A percentile compares a stretch with the other conserved stretches of the same genome.
Conservation (phyloP, 257 asterid genomes). For the Nemophila menziesii region DNA sequence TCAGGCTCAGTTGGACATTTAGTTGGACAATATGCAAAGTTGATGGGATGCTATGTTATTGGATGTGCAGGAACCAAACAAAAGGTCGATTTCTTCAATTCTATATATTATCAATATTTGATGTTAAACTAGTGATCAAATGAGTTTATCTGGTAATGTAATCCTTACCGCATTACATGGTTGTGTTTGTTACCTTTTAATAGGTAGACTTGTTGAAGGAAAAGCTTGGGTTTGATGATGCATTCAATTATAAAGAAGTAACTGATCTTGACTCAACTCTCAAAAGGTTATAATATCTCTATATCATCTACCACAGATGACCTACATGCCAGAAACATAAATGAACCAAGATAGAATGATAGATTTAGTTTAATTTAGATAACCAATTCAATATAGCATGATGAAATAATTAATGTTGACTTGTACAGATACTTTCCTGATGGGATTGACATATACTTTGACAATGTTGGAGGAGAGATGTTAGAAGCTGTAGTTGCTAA, state of each 20-base stretch:
- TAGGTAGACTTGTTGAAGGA: conserved; percentile 51
- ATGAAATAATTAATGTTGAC: background rate
- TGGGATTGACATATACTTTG: conserved; percentile 70
- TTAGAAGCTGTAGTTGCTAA: conserved; percentile 49
- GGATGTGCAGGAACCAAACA: conserved; percentile 50
- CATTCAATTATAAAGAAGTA: conserved; percentile 70
- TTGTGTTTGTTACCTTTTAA: background rate
- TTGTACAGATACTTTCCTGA: conserved; percentile 41
- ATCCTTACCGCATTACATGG: background rate
- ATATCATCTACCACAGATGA: background rate
- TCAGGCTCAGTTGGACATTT: conserved; percentile 64
- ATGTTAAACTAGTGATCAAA: no score
- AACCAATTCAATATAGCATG: no score
- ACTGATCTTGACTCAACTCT: conserved; percentile 42
- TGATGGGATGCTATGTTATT: conserved; percentile 60
- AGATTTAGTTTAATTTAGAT: no score
- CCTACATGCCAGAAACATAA: background rate
- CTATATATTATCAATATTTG: no score
- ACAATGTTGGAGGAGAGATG: conserved; percentile 70
- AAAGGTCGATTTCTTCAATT: conserved; percentile 25
- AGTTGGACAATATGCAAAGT: conserved; percentile 69
- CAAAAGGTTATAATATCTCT: conserved; percentile 24
- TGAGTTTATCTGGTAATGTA: background rate
- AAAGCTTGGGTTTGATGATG: conserved; percentile 67
- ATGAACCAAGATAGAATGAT: no score